A percentile compares a stretch with the other conserved stretches of the same genome.
phyloP scores from a whole-genome alignment of 179 eudicot genomes.

The Vitellaria paradoxa region DNA sequence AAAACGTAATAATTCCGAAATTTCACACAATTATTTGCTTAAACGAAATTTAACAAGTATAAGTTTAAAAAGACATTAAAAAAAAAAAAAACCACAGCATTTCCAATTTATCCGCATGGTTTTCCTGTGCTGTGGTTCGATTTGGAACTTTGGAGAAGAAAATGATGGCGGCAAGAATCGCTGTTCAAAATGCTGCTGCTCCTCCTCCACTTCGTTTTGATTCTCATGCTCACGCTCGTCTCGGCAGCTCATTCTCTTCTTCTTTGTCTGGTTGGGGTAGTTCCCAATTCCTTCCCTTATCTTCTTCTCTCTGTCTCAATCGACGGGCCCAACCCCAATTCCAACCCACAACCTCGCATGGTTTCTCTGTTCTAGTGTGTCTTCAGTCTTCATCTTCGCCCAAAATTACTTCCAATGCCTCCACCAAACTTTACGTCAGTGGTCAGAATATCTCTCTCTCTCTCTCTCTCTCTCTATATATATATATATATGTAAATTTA shows the following conservation, averaged over 20 bases:
- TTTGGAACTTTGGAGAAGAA: background rate
- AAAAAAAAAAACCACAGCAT: no score
- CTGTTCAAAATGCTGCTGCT: background rate
- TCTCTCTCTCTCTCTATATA: background rate
- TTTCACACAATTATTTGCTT: no score
- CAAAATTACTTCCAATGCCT: constrained; percentile 15
- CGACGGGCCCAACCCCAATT: background rate
- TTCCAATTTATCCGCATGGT: no score
- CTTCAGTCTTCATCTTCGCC: constrained; percentile 22
- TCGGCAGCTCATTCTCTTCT: background rate
- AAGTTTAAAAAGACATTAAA: no score
- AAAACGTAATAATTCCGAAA: no score
- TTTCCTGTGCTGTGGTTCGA: no score
- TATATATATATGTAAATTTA: no score
- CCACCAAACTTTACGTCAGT: constrained; percentile 38
- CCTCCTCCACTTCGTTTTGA: background rate
- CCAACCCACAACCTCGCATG: background rate
- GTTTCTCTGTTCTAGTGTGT: constrained; percentile 17
- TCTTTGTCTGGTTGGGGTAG: background rate
- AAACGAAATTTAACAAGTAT: no score
- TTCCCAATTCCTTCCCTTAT: background rate
- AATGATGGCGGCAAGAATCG: background rate
- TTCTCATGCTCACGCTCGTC: no score
- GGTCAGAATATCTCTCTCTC: constrained; percentile 24
- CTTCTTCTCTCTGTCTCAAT: background rate